phyloP scores from a whole-genome alignment of 23 red algal genomes.

The Agarophyton chilense region DNA sequence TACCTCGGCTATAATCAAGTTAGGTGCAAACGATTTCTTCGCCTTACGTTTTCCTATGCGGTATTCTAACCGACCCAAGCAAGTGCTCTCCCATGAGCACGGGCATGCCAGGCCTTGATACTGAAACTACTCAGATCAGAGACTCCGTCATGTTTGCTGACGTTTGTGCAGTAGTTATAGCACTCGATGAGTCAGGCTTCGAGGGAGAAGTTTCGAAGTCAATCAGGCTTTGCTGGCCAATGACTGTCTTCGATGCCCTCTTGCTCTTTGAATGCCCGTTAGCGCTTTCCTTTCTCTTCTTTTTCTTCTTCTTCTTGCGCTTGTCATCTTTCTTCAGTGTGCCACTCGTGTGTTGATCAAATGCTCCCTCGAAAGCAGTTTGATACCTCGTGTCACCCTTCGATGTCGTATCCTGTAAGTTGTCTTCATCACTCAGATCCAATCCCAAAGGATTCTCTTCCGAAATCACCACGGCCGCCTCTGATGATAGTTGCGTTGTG shows the following conservation, averaged over 20 bases:
- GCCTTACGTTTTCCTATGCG: background rate
- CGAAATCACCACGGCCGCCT: conserved; percentile 50
- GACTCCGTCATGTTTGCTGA: conserved; percentile 16
- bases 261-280: background rate
- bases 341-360: conserved; percentile 13
- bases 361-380: conserved; percentile 34
- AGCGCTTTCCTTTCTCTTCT: conserved; percentile 37
- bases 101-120: background rate
- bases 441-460: conserved; percentile 58
- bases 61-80: background rate
- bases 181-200: background rate
- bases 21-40: conserved; percentile 26
- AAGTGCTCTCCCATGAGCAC: background rate
- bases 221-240: conserved; percentile 33
- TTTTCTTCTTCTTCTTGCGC: conserved; percentile 64
- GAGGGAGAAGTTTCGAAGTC: conserved; percentile 31
- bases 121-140: background rate
- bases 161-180: background rate
- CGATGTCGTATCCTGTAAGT: background rate
- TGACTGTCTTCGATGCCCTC: background rate
- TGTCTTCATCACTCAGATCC: conserved; percentile 53
- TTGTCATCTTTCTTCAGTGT: background rate
- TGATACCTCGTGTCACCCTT: background rate
- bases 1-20: conserved; percentile 46
- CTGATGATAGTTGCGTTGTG: conserved; percentile 30